Base-by-base conservation (phyloP, 495 filamentous ascomycete genomes). In the Gamarada debralockiae region DNA sequence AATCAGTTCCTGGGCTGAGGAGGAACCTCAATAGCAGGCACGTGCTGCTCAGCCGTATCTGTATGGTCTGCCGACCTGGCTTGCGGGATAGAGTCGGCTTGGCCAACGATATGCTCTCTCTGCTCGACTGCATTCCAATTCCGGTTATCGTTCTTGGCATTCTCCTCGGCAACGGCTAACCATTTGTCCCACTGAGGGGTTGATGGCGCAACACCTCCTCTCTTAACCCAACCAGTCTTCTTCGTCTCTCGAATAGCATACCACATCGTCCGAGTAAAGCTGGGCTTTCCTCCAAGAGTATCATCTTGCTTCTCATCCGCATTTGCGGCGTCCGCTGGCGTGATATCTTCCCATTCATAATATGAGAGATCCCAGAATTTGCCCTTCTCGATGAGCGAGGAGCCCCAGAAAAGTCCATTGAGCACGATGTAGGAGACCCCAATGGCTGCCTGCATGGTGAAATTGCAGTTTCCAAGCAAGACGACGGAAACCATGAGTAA, bases 401-500 rank as follows among this genome's bases (percentile, higher is more conserved):
- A 69, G 10, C 64, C 64, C 81, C 81, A 85, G 62, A 83, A 86
- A 0, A 77, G 50, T 9, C 76, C 76, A 53, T 86, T 86, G 18
- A 85, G 68, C 10, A 76, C 48, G 47, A 84, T 78, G 53, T 85
- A 85, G 7, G 70, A 65, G 15, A 61, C 64, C 13, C 79, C 80
- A 42, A 85, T 74, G 12, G 80, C 73, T 6, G 75, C 73, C 63
- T 86, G 82, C 58, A 78, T 72, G 10, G 69, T 67, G 73, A 79
- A 83, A 20, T 70, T 70, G 67, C 80, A 80, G 63, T 84, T 85
- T 10, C 79, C 81, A 54, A 86, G 58, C 43, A 84, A 58, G 27
- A 85, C 78, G 9, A 86, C 78, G 3, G 73, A 68, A 3, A 77
- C 67, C 81, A 85, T 85, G 40, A 86, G 67, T 17, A 83, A 60